Conservation (phyloP, 2,329 filamentous ascomycete species). For the Cercospora sp. region DNA sequence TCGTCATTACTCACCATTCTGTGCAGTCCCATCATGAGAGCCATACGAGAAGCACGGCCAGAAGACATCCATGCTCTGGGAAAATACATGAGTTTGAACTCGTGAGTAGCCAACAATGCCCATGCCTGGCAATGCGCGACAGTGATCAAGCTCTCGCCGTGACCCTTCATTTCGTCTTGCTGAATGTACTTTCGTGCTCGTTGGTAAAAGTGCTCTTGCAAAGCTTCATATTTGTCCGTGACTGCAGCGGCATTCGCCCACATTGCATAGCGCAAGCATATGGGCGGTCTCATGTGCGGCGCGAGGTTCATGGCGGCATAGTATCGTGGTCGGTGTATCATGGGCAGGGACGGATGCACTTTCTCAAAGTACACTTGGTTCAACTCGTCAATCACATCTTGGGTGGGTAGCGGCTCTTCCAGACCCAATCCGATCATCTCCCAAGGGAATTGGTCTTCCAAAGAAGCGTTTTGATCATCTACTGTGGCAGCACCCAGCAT, state of each 20-base stretch:
- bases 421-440: conserved; percentile 81
- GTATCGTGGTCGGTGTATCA: conserved; percentile 88
- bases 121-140: conserved; percentile 85
- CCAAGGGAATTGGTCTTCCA: conserved; percentile 64
- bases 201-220: conserved; percentile 88
- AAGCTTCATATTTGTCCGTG: conserved; percentile 73
- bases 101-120: conserved; percentile 75
- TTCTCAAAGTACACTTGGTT: conserved; percentile 89
- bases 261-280: conserved; percentile 89
- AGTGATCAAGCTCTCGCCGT: conserved; percentile 85
- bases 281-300: conserved; percentile 80
- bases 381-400: conserved; percentile 81
- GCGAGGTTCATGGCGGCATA: conserved; percentile 85
- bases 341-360: conserved; percentile 78
- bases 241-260: conserved; percentile 91
- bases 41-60: conserved; percentile 75
- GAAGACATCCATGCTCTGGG: conserved; percentile 93
- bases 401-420: conserved; percentile 76
- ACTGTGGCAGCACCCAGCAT: conserved; percentile 15
- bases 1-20: conserved; percentile 54
- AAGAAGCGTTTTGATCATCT: conserved; percentile 8
- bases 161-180: conserved; percentile 85
- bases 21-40: conserved; percentile 91
- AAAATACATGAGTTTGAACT: conserved; percentile 98
- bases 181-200: conserved; percentile 88